A percentile compares a stretch with the other conserved stretches of the same genome.
phyloP scores from a whole-genome alignment of 2,329 filamentous ascomycete genomes.

The Claviceps paspali region DNA sequence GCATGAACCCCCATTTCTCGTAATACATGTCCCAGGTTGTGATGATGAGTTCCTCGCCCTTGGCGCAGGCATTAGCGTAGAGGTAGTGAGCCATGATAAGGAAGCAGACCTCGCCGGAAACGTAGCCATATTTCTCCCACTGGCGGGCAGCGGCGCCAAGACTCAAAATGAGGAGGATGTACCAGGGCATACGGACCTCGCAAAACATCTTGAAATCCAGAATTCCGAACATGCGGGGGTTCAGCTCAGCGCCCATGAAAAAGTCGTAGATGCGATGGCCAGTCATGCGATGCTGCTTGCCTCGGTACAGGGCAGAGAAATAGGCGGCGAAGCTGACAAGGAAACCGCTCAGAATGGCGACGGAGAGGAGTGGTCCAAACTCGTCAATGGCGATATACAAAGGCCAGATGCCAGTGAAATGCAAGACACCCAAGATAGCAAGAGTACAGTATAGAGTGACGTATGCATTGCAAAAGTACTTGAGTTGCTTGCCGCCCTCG shows the following conservation, averaged over 20 bases:
- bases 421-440: conserved; percentile 50
- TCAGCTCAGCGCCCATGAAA: conserved; percentile 80
- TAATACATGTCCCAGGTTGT: conserved; percentile 93
- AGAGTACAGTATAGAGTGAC: conserved; percentile 81
- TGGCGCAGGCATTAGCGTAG: conserved; percentile 83
- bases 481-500: conserved; percentile 67
- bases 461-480: conserved; percentile 89
- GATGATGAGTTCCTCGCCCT: conserved; percentile 81
- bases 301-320: conserved; percentile 65
- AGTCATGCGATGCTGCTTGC: conserved; percentile 83
- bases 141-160: conserved; percentile 66
- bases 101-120: conserved; percentile 73
- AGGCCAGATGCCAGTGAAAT: conserved; percentile 72
- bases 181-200: conserved; percentile 86
- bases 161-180: conserved; percentile 66
- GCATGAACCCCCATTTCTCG: conserved; percentile 95
- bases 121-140: conserved; percentile 72
- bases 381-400: conserved; percentile 88
- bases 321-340: conserved; percentile 73
- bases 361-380: conserved; percentile 83
- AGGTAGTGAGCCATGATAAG: conserved; percentile 80
- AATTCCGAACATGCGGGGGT: conserved; percentile 72
- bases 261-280: conserved; percentile 71
- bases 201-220: conserved; percentile 94
- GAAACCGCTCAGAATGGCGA: conserved; percentile 84